Conservation (phyloP, 2,329 filamentous ascomycete genomes). For the Curvularia lunata region DNA sequence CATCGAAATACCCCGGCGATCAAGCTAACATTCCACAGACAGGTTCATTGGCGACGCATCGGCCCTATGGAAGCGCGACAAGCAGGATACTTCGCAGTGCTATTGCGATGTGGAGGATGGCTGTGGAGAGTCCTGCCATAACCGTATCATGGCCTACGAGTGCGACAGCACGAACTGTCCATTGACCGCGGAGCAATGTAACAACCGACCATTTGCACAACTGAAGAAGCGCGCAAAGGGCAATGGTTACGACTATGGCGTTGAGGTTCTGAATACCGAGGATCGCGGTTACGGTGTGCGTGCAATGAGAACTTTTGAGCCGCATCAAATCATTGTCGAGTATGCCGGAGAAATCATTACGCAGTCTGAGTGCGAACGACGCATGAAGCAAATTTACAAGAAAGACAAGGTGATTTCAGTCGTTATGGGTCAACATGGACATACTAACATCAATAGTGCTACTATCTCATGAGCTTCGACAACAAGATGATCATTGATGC, state of each 20-base stretch:
- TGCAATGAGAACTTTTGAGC: conserved; percentile 83
- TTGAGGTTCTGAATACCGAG: conserved; percentile 90
- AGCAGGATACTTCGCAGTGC: conserved; percentile 74
- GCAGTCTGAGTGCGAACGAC: conserved; percentile 86
- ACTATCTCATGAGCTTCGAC: conserved; percentile 98
- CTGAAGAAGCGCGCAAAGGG: conserved; percentile 72
- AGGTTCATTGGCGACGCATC: conserved; percentile 87
- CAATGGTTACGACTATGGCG: conserved; percentile 87
- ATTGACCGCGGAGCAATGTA: conserved; percentile 73
- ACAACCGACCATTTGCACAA: conserved; percentile 86
- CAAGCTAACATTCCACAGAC: conserved; percentile 60
- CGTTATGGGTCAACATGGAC: neutral
- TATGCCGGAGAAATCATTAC: conserved; percentile 98
- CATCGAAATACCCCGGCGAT: conserved; percentile 13
- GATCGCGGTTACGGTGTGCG: conserved; percentile 92
- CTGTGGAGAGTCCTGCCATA: conserved; percentile 89
- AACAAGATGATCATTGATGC: conserved; percentile 99
- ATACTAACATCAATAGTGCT: conserved; percentile 67
- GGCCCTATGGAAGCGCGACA: conserved; percentile 80
- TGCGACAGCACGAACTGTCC: conserved; percentile 91
- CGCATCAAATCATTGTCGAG: conserved; percentile 96
- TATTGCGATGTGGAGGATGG: conserved; percentile 66
- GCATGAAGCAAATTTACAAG: conserved; percentile 94
- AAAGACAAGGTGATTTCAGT: conserved; percentile 76
- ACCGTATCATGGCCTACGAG: conserved; percentile 96